These are phyloP conservation scores for Aegilops speltoides DNA, from an alignment of 176 grass and related monocot genomes.

Conservation along the genomic window DNA sequence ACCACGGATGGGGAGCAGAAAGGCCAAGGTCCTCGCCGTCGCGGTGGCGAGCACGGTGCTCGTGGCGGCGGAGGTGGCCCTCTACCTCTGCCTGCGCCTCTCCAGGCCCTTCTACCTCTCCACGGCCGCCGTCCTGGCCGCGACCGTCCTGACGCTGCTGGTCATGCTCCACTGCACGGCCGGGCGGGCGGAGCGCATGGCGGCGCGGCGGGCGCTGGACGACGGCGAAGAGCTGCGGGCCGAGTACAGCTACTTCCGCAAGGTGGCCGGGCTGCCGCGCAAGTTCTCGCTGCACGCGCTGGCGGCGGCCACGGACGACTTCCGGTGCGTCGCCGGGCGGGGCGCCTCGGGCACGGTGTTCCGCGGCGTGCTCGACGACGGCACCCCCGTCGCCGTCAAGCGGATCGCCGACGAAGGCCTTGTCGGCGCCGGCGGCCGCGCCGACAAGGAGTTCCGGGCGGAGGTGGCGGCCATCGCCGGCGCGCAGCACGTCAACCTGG, in stretches of 20 bases:
- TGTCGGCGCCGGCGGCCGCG: not conserved
- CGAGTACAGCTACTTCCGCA: conserved; percentile 77
- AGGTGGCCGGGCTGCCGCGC: conserved; percentile 55
- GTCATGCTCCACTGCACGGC: not conserved
- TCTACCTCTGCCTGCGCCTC: conserved; percentile 29
- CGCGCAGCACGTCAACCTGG: conserved; percentile 56
- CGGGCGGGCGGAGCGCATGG: not conserved
- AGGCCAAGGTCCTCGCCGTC: conserved; percentile 37
- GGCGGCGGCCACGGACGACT: conserved; percentile 52
- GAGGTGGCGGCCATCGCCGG: conserved; percentile 62
- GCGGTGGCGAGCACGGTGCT: not conserved
- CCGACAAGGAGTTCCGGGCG: conserved; percentile 56
- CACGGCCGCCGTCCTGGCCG: conserved; percentile 15
- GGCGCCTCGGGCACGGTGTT: conserved; percentile 68
- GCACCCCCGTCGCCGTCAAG: conserved; percentile 66
- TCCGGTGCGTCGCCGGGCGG: conserved; percentile 44
- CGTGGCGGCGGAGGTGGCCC: not conserved
- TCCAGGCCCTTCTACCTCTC: conserved; percentile 44
- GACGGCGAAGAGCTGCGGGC: conserved; percentile 30
- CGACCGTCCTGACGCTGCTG: conserved; percentile 18
- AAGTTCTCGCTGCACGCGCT: conserved; percentile 45
- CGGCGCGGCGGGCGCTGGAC: not conserved
- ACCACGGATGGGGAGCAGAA: conserved; percentile 28
- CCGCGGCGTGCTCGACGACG: conserved; percentile 68
- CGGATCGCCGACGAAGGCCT: conserved; percentile 24